These are phyloP conservation scores for Bathelium albidoporum DNA, from an alignment of 495 filamentous ascomycete species.

Conservation along the genomic window DNA sequence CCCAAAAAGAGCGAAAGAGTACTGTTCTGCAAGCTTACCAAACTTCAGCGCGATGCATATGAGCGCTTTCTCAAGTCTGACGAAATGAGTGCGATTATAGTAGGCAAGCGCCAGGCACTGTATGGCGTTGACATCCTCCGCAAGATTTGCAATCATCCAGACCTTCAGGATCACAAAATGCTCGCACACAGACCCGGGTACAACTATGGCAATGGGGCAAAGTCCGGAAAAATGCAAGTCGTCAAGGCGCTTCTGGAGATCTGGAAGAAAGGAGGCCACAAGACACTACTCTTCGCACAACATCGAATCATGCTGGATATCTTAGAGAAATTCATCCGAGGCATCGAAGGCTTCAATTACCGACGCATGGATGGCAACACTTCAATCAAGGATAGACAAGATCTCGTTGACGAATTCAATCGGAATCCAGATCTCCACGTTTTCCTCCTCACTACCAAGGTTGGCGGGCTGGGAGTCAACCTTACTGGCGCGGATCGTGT, in stretches of 20 bases:
- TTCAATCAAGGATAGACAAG: slow-evolving; percentile 68
- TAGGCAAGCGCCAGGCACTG: slow-evolving; percentile 63
- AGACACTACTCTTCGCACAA: slow-evolving; percentile 84
- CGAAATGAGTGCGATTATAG: slow-evolving; percentile 68
- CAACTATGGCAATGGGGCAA: slow-evolving; percentile 58
- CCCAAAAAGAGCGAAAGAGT: slow-evolving; percentile 93
- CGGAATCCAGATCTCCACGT: slow-evolving; percentile 65
- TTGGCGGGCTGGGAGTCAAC: slow-evolving; percentile 88
- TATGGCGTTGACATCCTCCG: slow-evolving; percentile 84
- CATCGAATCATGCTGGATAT: slow-evolving; percentile 90
- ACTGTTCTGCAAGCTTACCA: slow-evolving; percentile 84
- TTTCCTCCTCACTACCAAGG: slow-evolving; percentile 88
- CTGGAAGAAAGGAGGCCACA: slow-evolving; percentile 82
- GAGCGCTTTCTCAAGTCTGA: slow-evolving; percentile 68
- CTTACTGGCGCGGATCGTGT: slow-evolving; percentile 90
- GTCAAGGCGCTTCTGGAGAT: slow-evolving; percentile 70
- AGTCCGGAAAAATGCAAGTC: slow-evolving; percentile 93
- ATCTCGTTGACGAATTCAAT: slow-evolving; percentile 86
- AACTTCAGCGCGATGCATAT: slow-evolving; percentile 64
- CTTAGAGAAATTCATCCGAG: slow-evolving; percentile 64
- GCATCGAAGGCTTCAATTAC: slow-evolving; percentile 60
- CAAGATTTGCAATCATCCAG: slow-evolving; percentile 96
- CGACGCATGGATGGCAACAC: slow-evolving; percentile 90
- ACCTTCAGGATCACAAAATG: slow-evolving; percentile 59
- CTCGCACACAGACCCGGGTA: slow-evolving; percentile 49